A percentile compares a stretch with the other conserved stretches of the same genome.
phyloP scores from a whole-genome alignment of 768 basidiomycete species.

The Serendipita sp. region DNA sequence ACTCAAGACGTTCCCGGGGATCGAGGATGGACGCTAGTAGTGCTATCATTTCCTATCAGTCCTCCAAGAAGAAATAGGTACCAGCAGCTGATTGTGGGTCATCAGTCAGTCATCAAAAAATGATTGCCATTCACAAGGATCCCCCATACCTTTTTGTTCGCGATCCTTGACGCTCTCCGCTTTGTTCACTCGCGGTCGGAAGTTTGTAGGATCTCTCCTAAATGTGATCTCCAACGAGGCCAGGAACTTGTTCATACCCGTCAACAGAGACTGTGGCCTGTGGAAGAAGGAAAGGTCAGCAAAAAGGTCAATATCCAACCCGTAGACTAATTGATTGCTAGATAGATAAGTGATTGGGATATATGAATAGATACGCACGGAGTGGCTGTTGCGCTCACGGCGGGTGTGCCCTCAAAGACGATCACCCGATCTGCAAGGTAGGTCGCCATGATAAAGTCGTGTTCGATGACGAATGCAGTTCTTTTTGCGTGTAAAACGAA shows the following conservation, averaged over 20 bases:
- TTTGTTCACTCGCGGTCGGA: slow-evolving; percentile 80
- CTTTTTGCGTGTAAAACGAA: slow-evolving; percentile 95
- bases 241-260: slow-evolving; percentile 97
- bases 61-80: slow-evolving; percentile 89
- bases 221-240: slow-evolving; percentile 94
- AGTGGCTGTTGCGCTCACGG: slow-evolving; percentile 74
- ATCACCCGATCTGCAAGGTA: slow-evolving; percentile 97
- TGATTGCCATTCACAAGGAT: too few species aligned
- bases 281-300: background rate
- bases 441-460: slow-evolving; percentile 99
- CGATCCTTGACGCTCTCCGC: slow-evolving; percentile 70
- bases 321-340: background rate
- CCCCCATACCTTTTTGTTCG: slow-evolving; percentile 78
- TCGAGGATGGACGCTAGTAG: too few species aligned
- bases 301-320: background rate
- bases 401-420: slow-evolving; percentile 79
- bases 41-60: slow-evolving; percentile 21
- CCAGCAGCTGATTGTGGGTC: too few species aligned
- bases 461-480: slow-evolving; percentile 97
- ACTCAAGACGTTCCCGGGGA: too few species aligned
- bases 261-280: slow-evolving; percentile 84
- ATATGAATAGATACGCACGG: slow-evolving; percentile 39
- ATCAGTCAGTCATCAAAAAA: too few species aligned
- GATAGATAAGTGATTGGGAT: background rate
- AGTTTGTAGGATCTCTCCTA: slow-evolving; percentile 93